Base-by-base conservation (phyloP, 2,329 filamentous ascomycete genomes). In the Macrophomina tecta region DNA sequence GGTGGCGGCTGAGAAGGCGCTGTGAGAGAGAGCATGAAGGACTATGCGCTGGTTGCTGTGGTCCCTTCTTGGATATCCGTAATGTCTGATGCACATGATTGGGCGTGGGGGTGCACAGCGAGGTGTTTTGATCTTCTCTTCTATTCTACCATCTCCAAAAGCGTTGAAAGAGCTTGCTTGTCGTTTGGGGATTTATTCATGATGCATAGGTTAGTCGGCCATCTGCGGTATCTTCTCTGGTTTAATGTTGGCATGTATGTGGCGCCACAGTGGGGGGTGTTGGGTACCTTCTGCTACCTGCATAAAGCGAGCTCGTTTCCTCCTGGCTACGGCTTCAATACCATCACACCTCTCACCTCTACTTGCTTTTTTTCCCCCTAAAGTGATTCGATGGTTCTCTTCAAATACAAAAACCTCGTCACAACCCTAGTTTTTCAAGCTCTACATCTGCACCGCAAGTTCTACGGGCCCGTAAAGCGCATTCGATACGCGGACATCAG, bases 1-100 rank as follows among this genome's bases (percentile, higher is more conserved):
- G 49, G 76, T 84, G 65, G 73, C 77, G 56, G 70, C 80, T 1
- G 82, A 83, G 72, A 78, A 78, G 67, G 64, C 66, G 52, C 46
- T 72, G 45, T 71, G 60, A 66, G 48, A 14, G 18, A 8, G 45
- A 28, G 14, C 2, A 23, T 16, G 56, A 7, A 6, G 18, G 28
- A 1, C 23, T 12, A 16, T 28, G 30, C 36, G 30, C 5, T 34
- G 49, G 49, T 53, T 23, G 28, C 16, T 34, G 9, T 30, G 48
- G 36, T 38, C 11, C 11, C 36, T 38, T 38, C 23, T 23, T 23
- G 23, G 36, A 38, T 38, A 12, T 38, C 7, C 23, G 36, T 38
- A 38, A 38, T 38, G 36, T 38, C 36, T 38, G 36, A 38, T 38
- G 4, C 36, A 38, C 11, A 38, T 38, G 36, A 23, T 23, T 23